Conservation (phyloP, 2,329 filamentous ascomycete species). For the Fusarium mexicanum region DNA sequence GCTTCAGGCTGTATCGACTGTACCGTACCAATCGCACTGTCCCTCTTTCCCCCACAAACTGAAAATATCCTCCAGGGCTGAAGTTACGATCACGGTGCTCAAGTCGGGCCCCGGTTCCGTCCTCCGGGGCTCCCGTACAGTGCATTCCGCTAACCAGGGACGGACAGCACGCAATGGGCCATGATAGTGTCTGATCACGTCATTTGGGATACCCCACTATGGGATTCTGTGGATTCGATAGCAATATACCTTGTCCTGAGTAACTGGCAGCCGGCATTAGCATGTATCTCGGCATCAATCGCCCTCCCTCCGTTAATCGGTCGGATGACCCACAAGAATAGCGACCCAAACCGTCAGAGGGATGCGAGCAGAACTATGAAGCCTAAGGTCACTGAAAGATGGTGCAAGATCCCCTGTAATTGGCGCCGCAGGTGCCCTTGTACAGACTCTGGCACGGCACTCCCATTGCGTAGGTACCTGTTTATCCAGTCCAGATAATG, state of each 20-base stretch:
- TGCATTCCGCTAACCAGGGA: slow-evolving; percentile 10
- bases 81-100: neutral
- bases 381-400: slow-evolving; percentile 8
- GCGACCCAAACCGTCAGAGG: slow-evolving; percentile 25
- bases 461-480: slow-evolving; percentile 16
- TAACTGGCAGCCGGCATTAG: neutral
- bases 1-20: neutral
- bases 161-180: slow-evolving; percentile 28
- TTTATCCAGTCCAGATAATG: slow-evolving; percentile 9
- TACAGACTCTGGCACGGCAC: neutral
- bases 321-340: slow-evolving; percentile 35
- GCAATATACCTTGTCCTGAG: slow-evolving; percentile 20
- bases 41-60: neutral
- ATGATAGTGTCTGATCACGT: slow-evolving; percentile 43
- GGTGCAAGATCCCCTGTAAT: neutral
- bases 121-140: slow-evolving; percentile 32
- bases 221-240: slow-evolving; percentile 25
- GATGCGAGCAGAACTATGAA: slow-evolving; percentile 18
- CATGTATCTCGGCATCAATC: slow-evolving; percentile 29
- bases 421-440: slow-evolving; percentile 11
- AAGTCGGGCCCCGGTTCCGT: slow-evolving; percentile 26
- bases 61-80: neutral
- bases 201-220: slow-evolving; percentile 40
- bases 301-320: slow-evolving; percentile 42
- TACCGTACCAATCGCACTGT: slow-evolving; percentile 38